These are phyloP conservation scores for Entoloma clypeatum DNA, from an alignment of 1,284 basidiomycete genomes.

Conservation along the genomic window DNA sequence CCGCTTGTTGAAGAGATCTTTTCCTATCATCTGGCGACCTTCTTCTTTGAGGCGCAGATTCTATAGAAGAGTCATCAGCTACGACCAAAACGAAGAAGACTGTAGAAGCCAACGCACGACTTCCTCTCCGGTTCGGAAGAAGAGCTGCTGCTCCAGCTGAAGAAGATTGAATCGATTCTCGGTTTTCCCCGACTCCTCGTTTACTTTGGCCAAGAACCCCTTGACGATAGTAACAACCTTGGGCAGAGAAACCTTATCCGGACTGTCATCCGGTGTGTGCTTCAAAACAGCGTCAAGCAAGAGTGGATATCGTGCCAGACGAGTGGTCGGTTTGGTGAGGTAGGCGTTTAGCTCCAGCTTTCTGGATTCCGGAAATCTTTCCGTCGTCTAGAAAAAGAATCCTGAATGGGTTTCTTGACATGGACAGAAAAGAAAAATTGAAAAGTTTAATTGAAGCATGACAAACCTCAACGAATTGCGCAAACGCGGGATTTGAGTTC, in stretches of 20 bases:
- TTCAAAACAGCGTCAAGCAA: conserved; percentile 92
- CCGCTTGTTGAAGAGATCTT: conserved; percentile 89
- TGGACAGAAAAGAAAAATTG: background rate
- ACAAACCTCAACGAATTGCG: conserved; percentile 90
- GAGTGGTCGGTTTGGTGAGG: conserved; percentile 96
- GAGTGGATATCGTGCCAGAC: conserved; percentile 93
- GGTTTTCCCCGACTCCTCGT: conserved; percentile 87
- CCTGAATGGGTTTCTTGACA: background rate
- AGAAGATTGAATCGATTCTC: conserved; percentile 93
- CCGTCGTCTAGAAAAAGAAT: conserved; percentile 59
- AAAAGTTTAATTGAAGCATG: conserved; percentile 7
- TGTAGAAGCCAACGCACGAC: conserved; percentile 53
- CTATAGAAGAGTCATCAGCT: conserved; percentile 35
- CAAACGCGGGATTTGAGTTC: conserved; percentile 88
- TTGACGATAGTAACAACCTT: conserved; percentile 80
- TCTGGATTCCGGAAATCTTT: conserved; percentile 90
- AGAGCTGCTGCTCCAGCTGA: conserved; percentile 85
- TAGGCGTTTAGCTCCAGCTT: conserved; percentile 99
- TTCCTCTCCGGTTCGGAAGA: conserved; percentile 82
- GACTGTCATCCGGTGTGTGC: conserved; percentile 88
- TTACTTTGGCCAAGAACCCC: conserved; percentile 86
- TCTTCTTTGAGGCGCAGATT: conserved; percentile 86
- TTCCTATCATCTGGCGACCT: conserved; percentile 89
- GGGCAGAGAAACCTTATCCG: conserved; percentile 79
- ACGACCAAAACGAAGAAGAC: conserved; percentile 4